Percentiles rank a stretch among this genome's conserved stretches.
Evolutionary conservation across 2,329 filamentous ascomycete genomes (phyloP).

Genomic region (Colletotrichum godetiae): DNA sequence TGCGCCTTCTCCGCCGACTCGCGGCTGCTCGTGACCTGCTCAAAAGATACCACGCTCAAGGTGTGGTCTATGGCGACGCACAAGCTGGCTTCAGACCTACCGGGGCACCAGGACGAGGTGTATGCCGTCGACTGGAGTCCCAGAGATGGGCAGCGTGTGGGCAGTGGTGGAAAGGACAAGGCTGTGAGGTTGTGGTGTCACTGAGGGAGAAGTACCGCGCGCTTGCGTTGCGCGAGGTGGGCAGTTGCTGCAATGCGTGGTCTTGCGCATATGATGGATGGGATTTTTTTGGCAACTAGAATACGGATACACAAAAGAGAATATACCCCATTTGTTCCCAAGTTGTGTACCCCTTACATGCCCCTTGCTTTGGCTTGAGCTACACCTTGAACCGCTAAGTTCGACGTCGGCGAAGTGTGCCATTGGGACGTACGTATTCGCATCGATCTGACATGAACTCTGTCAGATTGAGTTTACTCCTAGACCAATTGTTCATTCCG

Average conservation of each 20-base stretch:
- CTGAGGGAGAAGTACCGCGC: constrained; percentile 45
- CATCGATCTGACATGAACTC: neutral
- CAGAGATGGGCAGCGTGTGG: constrained; percentile 83
- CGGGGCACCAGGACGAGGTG: constrained; percentile 92
- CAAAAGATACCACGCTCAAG: constrained; percentile 93
- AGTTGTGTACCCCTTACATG: neutral
- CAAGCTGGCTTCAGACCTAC: constrained; percentile 83
- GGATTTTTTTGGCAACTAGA: constrained; percentile 19
- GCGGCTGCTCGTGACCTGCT: constrained; percentile 85
- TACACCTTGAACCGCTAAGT: too few relatives aligned
- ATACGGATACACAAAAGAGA: constrained; percentile 28
- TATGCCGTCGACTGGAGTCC: constrained; percentile 96
- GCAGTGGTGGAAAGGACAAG: constrained; percentile 94
- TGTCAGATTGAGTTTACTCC: neutral
- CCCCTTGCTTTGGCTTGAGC: too few relatives aligned
- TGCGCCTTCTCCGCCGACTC: constrained; percentile 94
- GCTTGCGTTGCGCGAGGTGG: neutral
- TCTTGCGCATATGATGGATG: neutral
- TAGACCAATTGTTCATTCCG: neutral
- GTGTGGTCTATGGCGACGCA: constrained; percentile 92
- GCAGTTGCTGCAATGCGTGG: neutral
- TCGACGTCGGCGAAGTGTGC: neutral
- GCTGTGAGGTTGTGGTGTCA: constrained; percentile 75
- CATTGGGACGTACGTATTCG: neutral
- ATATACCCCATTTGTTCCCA: constrained; percentile 31